These are phyloP conservation scores for Wolfiporia cocos DNA, from an alignment of 1,284 basidiomycete species.

Conservation along the genomic window DNA sequence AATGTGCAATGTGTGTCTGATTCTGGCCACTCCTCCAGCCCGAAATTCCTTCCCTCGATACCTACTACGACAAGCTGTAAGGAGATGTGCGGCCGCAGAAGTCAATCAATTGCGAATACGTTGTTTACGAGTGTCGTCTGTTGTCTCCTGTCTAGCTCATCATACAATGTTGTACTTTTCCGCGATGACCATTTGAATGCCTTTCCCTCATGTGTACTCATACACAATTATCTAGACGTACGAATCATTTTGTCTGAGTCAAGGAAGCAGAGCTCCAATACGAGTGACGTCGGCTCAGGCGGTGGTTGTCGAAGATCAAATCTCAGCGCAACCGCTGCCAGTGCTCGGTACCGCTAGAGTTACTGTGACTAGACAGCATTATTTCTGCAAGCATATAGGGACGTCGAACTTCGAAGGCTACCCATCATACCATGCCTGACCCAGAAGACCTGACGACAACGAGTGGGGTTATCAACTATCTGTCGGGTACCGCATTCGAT, in stretches of 20 bases:
- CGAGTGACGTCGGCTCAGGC: too few species aligned
- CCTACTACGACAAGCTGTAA: conserved; percentile 83
- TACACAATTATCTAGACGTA: too few species aligned
- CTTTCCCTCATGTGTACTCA: conserved; percentile 6
- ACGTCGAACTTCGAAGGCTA: too few species aligned
- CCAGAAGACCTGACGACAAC: conserved; percentile 28
- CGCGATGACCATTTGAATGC: conserved; percentile 15
- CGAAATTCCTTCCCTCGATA: conserved; percentile 81
- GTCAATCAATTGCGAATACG: conserved; percentile 20
- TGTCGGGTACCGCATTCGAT: conserved; percentile 34
- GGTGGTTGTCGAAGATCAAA: too few species aligned
- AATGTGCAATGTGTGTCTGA: neutral
- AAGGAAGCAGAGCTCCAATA: too few species aligned
- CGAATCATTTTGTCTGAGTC: too few species aligned
- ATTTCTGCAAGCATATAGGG: too few species aligned
- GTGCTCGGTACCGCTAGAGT: too few species aligned
- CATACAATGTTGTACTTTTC: conserved; percentile 22
- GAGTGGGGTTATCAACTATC: conserved; percentile 31
- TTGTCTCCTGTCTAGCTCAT: conserved; percentile 13
- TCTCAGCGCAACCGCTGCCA: too few species aligned
- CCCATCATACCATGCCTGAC: neutral
- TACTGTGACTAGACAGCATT: too few species aligned
- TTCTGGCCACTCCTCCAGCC: conserved; percentile 39
- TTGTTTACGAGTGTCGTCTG: conserved; percentile 18
- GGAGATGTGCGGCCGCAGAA: conserved; percentile 21